Base-by-base conservation (phyloP, 176 grass and related monocot species). In the Carex littledalei region DNA sequence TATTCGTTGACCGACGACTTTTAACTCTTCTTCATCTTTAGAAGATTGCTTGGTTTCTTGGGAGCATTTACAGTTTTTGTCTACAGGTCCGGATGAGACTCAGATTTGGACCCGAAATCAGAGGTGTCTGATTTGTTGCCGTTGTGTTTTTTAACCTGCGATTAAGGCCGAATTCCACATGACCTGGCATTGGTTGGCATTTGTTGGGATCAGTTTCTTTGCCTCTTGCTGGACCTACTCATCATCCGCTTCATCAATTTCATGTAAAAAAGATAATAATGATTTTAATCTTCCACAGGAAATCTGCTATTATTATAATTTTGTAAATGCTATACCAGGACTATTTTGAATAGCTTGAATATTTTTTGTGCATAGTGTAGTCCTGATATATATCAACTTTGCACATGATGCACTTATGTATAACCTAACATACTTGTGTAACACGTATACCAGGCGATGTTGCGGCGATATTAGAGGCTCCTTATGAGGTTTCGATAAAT, bases 211-310 rank as follows among this genome's bases (percentile, higher is more conserved):
- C 39, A 98, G 82, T 80, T 95, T 95, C 70, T 98, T 95, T 84
- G 89, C 91, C 22, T 92, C 91, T 32, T 95, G 93, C 71, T 94
- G 96, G 17, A 79, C 80, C 96, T 90, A 95, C 78, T 98, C 93
- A 85, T 95, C 89, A 58, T 98, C 96, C 26, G 84, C 96, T 88
- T 98, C 96, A 62, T 98, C 93, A 53, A 95, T 95, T 6, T 91
- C 93, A 91, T 98, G 85, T 15, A 84, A 61, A 84, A 59, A 57
- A 34, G 47, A 82, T 41, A 22, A 18, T 83, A 8, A 86, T 21
- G 50, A 79, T 45, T 1, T 58, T 54, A 82, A 66, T 67, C 22
- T 37, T 78, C 63, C 50, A 78, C 15, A 34, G 71, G n/a, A 41
- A 41, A 6, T 84, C 24, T 70, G 7, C 12, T 18, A 82, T 0